Evolutionary conservation across 352 stramenopile species (phyloP).

Genomic region (Globisporangium viniferum): DNA sequence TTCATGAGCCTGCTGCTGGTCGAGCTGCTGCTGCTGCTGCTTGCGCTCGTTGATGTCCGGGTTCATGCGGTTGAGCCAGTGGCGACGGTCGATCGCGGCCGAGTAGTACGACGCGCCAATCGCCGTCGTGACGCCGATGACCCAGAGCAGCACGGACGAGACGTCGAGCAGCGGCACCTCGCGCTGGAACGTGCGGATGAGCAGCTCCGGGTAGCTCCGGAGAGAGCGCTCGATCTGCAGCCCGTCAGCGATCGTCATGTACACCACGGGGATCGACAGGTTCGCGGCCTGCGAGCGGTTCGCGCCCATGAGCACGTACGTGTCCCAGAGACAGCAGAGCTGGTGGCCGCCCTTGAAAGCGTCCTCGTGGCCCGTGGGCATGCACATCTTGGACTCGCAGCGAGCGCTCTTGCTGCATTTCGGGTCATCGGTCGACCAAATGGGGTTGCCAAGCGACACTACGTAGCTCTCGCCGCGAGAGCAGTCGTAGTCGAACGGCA

Average conservation of each 20-base stretch:
- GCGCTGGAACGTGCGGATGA: slow-evolving; percentile 46
- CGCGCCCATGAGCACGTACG: slow-evolving; percentile 69
- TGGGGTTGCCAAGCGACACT: slow-evolving; percentile 24
- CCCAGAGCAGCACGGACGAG: slow-evolving; percentile 60
- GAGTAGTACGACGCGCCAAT: slow-evolving; percentile 70
- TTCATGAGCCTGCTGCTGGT: slow-evolving; percentile 20
- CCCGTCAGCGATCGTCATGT: slow-evolving; percentile 60
- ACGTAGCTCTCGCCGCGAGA: slow-evolving; percentile 56
- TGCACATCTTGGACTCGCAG: slow-evolving; percentile 55
- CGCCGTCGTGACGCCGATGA: slow-evolving; percentile 52
- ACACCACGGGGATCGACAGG: slow-evolving; percentile 61
- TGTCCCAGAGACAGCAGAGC: slow-evolving; percentile 81
- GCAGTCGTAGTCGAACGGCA: slow-evolving; percentile 74
- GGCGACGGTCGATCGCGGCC: slow-evolving; percentile 17
- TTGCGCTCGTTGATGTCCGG: slow-evolving; percentile 18
- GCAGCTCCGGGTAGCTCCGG: slow-evolving; percentile 33
- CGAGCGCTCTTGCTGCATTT: slow-evolving; percentile 26
- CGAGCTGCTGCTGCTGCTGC: slow-evolving; percentile 20
- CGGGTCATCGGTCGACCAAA: slow-evolving; percentile 48
- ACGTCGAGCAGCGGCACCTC: slow-evolving; percentile 51
- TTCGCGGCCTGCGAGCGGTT: slow-evolving; percentile 42
- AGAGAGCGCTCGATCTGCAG: slow-evolving; percentile 37
- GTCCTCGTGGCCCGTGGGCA: slow-evolving; percentile 46
- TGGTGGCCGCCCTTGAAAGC: slow-evolving; percentile 29
- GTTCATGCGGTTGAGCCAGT: slow-evolving; percentile 20